These are phyloP conservation scores for Narthecium ossifragum DNA, from an alignment of 106 monocot species.

Conservation along the genomic window DNA sequence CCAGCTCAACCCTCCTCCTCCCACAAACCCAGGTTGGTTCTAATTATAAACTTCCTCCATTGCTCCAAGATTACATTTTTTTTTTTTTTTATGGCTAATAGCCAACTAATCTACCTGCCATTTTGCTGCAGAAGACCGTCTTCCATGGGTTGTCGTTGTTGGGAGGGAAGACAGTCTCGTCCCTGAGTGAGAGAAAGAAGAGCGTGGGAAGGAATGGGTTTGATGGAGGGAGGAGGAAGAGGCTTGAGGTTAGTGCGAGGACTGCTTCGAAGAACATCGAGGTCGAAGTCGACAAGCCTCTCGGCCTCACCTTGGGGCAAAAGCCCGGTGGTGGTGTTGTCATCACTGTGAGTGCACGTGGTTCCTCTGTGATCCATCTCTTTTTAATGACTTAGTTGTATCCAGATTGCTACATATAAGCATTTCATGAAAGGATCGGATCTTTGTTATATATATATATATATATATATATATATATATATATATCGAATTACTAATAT, in stretches of 20 bases:
- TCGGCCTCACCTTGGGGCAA: slow-evolving; percentile 82
- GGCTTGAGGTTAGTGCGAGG: slow-evolving; percentile 59
- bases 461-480: too few relatives aligned
- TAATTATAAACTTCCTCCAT: too few relatives aligned
- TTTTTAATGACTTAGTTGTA: too few relatives aligned
- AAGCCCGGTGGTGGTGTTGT: slow-evolving; percentile 80
- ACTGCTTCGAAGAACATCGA: slow-evolving; percentile 83
- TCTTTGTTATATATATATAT: too few relatives aligned
- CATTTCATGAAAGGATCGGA: too few relatives aligned
- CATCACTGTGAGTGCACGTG: slow-evolving; percentile 80
- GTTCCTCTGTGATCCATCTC: too few relatives aligned
- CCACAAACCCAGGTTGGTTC: background rate
- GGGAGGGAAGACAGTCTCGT: slow-evolving; percentile 25
- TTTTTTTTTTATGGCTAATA: too few relatives aligned
- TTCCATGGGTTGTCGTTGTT: slow-evolving; percentile 46
- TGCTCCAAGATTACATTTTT: too few relatives aligned
- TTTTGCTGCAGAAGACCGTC: slow-evolving; percentile 41
- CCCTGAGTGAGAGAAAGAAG: slow-evolving; percentile 11
- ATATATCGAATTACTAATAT: too few relatives aligned
- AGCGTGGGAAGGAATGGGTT: slow-evolving; percentile 10
- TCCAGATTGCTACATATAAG: too few relatives aligned
- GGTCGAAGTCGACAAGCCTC: slow-evolving; percentile 94
- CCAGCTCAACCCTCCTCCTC: slow-evolving; percentile 4
- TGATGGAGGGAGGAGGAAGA: slow-evolving; percentile 21
- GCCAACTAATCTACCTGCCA: background rate